Conservation (phyloP, 148 eudicot species). For the Heliosperma pusillum region DNA sequence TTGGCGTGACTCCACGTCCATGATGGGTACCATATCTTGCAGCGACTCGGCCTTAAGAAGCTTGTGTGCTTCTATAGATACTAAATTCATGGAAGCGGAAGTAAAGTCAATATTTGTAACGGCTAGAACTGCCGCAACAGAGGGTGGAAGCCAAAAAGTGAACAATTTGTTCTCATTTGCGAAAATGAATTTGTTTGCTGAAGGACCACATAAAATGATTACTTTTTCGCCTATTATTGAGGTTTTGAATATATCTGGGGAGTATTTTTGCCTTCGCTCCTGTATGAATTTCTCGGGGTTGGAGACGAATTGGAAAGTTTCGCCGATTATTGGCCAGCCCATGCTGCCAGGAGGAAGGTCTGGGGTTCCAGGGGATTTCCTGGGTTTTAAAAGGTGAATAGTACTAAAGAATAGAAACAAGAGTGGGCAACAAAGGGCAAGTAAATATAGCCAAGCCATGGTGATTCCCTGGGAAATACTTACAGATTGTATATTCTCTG, state of each 20-base stretch:
- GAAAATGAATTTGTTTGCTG: not conserved
- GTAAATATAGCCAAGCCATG: too few relatives aligned
- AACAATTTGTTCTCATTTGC: not conserved
- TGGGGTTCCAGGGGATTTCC: too few relatives aligned
- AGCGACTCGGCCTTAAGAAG: conserved; percentile 7
- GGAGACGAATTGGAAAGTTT: not conserved
- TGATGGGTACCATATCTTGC: not conserved
- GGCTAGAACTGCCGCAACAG: not conserved
- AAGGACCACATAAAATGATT: not conserved
- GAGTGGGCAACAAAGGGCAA: too few relatives aligned
- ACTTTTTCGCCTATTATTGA: not conserved
- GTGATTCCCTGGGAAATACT: too few relatives aligned
- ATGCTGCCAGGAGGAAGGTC: not conserved
- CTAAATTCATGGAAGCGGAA: not conserved
- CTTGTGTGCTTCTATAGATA: not conserved
- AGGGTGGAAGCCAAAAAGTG: not conserved
- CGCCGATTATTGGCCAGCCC: too few relatives aligned
- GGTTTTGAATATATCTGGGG: not conserved
- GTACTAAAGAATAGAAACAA: too few relatives aligned
- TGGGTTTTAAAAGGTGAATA: too few relatives aligned
- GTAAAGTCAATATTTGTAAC: not conserved
- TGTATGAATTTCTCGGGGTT: not conserved
- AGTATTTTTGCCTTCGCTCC: not conserved
- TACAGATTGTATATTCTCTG: too few relatives aligned
- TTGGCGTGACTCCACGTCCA: conserved; percentile 1